Base-by-base conservation (phyloP, 495 filamentous ascomycete species). In the Aspergillus panamensis region DNA sequence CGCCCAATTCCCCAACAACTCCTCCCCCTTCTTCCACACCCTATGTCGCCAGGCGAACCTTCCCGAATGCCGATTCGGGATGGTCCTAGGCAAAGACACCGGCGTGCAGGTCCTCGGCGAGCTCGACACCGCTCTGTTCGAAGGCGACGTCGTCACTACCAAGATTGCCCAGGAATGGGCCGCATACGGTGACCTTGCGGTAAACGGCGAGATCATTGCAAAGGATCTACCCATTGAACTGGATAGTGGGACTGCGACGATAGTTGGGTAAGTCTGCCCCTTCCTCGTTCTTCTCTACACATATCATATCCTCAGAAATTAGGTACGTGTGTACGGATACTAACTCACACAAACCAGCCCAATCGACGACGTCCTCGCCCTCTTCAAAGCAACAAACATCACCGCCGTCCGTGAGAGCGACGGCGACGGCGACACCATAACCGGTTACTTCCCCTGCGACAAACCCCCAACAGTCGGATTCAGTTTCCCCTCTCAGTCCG, bases 361-460 rank as follows among this genome's bases (percentile, higher is more conserved):
- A 13, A 29, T 53, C 4, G 42, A 47, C 7, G 50, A 53, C 2
- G 57, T 54, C 10, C 32, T 54, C 16, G 29, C 49, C 29, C n/a
- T 59, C 2, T 59, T 59, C 19, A 37, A 59, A 29, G 30, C 40
- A n/a, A 48, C 50, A 6, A 32, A 29, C 7, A 53, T 59, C 12
- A 45, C 42, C 9, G 16, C 50, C 35, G 17, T 42, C 44, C 12
- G 17, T 48, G 35, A 51, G 7, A 32, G 19, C 44, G 47, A 49
- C 31, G 33, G 25, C 8, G 50, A 43, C 10, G 40, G 40, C 14
- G 47, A 33, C 4, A 53, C 49, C 7, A 44, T 59, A 3, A 59
- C 37, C 3, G 57, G 57, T 3, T 59, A 59, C 40, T 59, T 59
- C 50, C 57, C 57, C 7, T 59, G 57, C 33, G 57, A 59, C 57